Evolutionary conservation across 1,284 basidiomycete species (phyloP), one percentile per base, ranked within the genome.

Genomic region (Ustilago cynodontis): DNA sequence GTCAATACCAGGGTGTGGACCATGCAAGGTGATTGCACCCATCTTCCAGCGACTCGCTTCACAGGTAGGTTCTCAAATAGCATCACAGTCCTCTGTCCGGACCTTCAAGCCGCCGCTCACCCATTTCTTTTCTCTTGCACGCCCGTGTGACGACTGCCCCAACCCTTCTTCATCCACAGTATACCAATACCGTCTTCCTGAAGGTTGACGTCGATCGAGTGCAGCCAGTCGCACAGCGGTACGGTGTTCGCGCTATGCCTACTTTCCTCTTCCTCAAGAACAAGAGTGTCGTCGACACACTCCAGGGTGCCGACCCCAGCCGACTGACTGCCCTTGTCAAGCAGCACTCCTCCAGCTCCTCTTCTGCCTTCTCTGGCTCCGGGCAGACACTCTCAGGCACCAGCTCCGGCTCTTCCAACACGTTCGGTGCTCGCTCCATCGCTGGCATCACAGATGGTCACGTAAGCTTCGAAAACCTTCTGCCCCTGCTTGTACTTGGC

Each of bases 241-340:
- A 86, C 81, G 59, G 78, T 18, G 80, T 88, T 31, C 66, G 81
- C 9, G 88, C 88, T 14, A 88, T 88, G 88, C 88, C 88, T 4
- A 88, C 88, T 4, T 88, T 88, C 83, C 86, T 88, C 72, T 87
- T 88, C 65, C 59, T 88, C 75, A 88, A 88, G 79, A 86, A 83
- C 54, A 87, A 86, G 57, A 55, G 55, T 52, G 83, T 83, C 31
- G 80, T 86, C 52, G 84, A 84, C 16, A 80, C 77, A 3, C 71
- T 86, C 9, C 71, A 80, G 45, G 85, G 86, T 20, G 84, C 82
- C 28, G 70, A 85, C 51, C 74, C 73, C 6, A 45, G 31, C 22
- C 72, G 54, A 3, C 71, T 86, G 52, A 74, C 74, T 28, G 60
- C 62, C 20, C 67, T 82, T 1, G 75, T 86, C 52, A 60, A 60